Base-by-base conservation (phyloP, 163 green algal species). In the Chlorella variabilis region DNA sequence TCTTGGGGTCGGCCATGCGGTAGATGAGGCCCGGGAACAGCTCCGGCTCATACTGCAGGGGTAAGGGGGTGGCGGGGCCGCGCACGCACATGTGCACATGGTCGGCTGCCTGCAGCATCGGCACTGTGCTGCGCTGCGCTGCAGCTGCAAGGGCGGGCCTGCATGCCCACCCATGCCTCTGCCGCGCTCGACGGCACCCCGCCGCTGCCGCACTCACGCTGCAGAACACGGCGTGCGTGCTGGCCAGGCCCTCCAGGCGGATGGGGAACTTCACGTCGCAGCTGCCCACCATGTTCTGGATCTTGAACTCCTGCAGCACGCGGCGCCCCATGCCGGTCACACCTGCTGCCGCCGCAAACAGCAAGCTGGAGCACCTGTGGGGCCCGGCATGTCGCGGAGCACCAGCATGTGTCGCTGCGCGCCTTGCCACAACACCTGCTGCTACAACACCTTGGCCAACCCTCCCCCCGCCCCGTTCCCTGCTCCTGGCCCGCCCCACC, bases 11-110 rank as follows among this genome's bases (percentile, higher is more conserved):
- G 80, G 95, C 94, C 96, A 99, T 99, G 59, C 96, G 91, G 90
- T 99, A 99, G 81, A 99, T 99, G 42, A 99, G 88, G 36, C 97
- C 97, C 23, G 97, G 97, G 76, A 99, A 99, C 51, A 99, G 92
- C 93, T 99, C 97, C 21, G 97, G 97, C 89, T 99, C 97, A 83
- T 99, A 99, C 90, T 98, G 93, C 59, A 67, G 54, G 6, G 23
- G 54, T 29, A 63, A 33, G 54, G 45, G 11, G n/a, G n/a, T n/a
- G n/a, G n/a, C n/a, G 45, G 45, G 11, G 45, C 11, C 15, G 45
- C 45, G 45, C 45, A 54, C 34, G 21, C 36, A 36, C 17, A 66
- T 33, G 65, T 21, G 33, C 6, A 13, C 34, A 71, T 21, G 25
- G 33, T 18, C 20, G 1, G 31, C n/a, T n/a, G n/a, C n/a, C n/a